phyloP scores from a whole-genome alignment of 1,284 basidiomycete species.

The Ustilago loliicola region DNA sequence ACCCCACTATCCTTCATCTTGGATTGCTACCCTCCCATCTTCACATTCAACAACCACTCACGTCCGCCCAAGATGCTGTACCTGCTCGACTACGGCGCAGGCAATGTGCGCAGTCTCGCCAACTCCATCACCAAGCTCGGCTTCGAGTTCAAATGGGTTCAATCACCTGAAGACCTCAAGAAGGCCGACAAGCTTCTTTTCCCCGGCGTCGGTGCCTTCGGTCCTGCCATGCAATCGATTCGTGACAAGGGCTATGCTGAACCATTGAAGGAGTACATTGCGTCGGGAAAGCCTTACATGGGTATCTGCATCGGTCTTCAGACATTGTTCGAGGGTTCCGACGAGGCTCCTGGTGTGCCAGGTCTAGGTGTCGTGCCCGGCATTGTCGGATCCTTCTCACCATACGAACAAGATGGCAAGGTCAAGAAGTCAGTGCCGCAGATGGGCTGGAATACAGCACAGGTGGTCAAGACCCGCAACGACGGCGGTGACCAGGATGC shows the following conservation, averaged over 20 bases:
- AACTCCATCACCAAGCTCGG: slow-evolving; percentile 92
- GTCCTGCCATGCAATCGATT: slow-evolving; percentile 86
- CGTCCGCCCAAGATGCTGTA: slow-evolving; percentile 59
- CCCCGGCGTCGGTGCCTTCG: slow-evolving; percentile 97
- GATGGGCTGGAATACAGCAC: slow-evolving; percentile 86
- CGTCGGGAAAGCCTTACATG: slow-evolving; percentile 88
- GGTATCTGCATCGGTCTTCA: slow-evolving; percentile 86
- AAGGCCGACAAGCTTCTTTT: slow-evolving; percentile 93
- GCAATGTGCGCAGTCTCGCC: slow-evolving; percentile 76
- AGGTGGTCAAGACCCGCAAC: slow-evolving; percentile 68
- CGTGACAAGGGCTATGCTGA: slow-evolving; percentile 81
- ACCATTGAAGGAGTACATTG: slow-evolving; percentile 86
- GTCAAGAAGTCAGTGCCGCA: slow-evolving; percentile 88
- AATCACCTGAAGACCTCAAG: slow-evolving; percentile 84
- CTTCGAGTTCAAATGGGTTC: slow-evolving; percentile 91
- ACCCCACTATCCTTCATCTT: not conserved
- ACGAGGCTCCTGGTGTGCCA: slow-evolving; percentile 67
- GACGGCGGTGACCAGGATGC: slow-evolving; percentile 39
- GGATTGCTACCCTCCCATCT: not conserved
- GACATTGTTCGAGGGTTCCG: slow-evolving; percentile 84
- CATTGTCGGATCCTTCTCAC: slow-evolving; percentile 55
- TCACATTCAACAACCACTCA: not conserved
- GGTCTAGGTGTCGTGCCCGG: slow-evolving; percentile 68
- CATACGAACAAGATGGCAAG: slow-evolving; percentile 55
- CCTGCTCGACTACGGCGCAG: slow-evolving; percentile 69